These are phyloP conservation scores for Kodamaea alishanica DNA, from an alignment of 1,139 yeast species.

Conservation along the genomic window DNA sequence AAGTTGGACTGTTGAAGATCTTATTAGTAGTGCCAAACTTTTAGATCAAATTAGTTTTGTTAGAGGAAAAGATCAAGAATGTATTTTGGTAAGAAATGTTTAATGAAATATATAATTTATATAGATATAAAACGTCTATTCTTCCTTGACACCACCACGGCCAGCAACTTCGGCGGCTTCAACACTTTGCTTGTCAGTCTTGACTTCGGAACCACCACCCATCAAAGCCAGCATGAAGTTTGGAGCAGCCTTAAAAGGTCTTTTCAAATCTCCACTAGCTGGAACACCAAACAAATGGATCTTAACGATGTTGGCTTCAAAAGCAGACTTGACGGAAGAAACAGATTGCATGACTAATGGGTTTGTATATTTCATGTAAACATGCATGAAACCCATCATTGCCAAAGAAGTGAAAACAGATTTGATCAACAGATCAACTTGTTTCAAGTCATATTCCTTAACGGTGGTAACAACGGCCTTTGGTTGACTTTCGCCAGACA, in stretches of 20 bases:
- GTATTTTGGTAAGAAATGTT: conserved; percentile 44
- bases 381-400: conserved; percentile 98
- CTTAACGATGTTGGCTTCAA: conserved; percentile 88
- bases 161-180: conserved; percentile 85
- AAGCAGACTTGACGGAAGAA: conserved; percentile 83
- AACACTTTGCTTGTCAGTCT: conserved; percentile 83
- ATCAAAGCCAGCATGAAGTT: conserved; percentile 71
- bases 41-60: conserved; percentile 57
- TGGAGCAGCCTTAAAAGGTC: conserved; percentile 93
- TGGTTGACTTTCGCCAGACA: conserved; percentile 71
- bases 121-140: too few relatives aligned
- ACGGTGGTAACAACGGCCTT: conserved; percentile 84
- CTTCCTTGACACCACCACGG: conserved; percentile 87
- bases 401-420: conserved; percentile 86
- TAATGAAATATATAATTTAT: conserved; percentile 1
- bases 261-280: conserved; percentile 87
- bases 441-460: conserved; percentile 89
- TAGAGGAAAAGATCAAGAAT: conserved; percentile 58
- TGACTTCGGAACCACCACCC: conserved; percentile 50
- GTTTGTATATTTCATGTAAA: conserved; percentile 96
- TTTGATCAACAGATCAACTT: conserved; percentile 74
- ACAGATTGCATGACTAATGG: conserved; percentile 95
- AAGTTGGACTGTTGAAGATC: conserved; percentile 58
- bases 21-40: conserved; percentile 58
- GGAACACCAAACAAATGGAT: conserved; percentile 83